A percentile compares a stretch with the other conserved stretches of the same genome.
Conservation (phyloP, 768 basidiomycete genomes). For the Phanerochaete sordida region DNA sequence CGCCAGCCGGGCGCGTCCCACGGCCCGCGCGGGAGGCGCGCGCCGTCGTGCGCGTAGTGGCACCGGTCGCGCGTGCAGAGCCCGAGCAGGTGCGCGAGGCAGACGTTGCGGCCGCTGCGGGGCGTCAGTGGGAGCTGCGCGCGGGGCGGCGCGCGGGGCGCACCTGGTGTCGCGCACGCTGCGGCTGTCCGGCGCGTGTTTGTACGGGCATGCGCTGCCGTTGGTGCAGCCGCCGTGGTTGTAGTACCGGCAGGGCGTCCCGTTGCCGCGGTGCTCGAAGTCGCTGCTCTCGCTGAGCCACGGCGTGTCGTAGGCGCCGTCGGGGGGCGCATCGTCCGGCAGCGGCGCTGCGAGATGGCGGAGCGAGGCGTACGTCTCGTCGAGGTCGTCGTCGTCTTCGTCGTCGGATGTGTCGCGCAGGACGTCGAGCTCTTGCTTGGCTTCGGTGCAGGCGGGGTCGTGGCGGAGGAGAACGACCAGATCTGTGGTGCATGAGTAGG, state of each 20-base stretch:
- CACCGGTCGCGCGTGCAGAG: constrained; percentile 42
- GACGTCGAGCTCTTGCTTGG: constrained; percentile 15
- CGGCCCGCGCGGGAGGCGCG: constrained; percentile 38
- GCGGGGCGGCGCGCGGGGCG: too few species aligned
- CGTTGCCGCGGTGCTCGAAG: constrained; percentile 48
- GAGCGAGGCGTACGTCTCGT: background rate
- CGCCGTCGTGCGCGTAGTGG: constrained; percentile 45
- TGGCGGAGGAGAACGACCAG: constrained; percentile 23
- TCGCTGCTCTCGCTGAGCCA: constrained; percentile 48
- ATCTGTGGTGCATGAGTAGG: constrained; percentile 19
- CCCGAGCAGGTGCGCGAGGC: constrained; percentile 37
- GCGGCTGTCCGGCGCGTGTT: constrained; percentile 54
- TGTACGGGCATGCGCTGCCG: constrained; percentile 40
- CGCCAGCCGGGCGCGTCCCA: constrained; percentile 29
- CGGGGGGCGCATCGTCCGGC: constrained; percentile 29
- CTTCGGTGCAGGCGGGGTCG: constrained; percentile 25
- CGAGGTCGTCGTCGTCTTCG: background rate
- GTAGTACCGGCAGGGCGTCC: constrained; percentile 52
- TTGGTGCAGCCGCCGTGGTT: constrained; percentile 50
- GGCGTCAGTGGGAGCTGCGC: too few species aligned
- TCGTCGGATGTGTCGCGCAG: constrained; percentile 8
- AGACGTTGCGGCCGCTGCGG: constrained; percentile 54
- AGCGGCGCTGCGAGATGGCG: constrained; percentile 14
- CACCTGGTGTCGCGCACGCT: constrained; percentile 53
- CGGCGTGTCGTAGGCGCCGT: constrained; percentile 32